Base-by-base conservation (phyloP, 176 grass and related monocot species). In the Luzula sylvatica region DNA sequence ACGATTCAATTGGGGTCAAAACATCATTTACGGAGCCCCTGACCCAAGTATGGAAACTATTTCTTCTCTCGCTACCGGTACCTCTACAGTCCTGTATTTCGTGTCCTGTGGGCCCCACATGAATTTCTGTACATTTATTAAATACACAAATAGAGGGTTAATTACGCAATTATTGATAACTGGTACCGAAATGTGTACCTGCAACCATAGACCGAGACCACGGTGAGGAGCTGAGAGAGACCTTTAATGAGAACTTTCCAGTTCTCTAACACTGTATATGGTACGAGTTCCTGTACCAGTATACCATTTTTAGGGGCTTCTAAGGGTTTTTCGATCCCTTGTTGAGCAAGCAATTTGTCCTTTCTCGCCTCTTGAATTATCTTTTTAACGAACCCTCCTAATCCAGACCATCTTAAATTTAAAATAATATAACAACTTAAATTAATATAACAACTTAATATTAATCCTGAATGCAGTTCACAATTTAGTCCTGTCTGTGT, bases 241-340 rank as follows among this genome's bases (percentile, higher is more conserved):
- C 81, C 85, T 83, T 64, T 77, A 39, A 96, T 86, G 17, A 89
- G 74, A 45, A 86, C 32, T 61, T 86, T 89, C 85, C 85, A 96
- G 44, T 86, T 67, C 39, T 86, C 65, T 58, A 96, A 73, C 18
- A 89, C 81, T 11, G 72, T 72, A 13, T 96, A 78, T 7, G 81
- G 92, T 50, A 96, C 55, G 55, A 90, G 84, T 71, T 89, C 90
- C 4, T 70, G 84, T 14, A 89, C 75, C 71, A 96, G 77, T 58
- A 89, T 74, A 1, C 84, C 90, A 3, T 96, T 96, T 57, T 89
- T 96, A 20, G 84, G 84, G 20, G 90, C 63, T 8, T 86, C 64
- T 48, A 96, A 84, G 38, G 73, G 73, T 30, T 77, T 96, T 58
- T 86, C 81, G 12, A 89, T 89, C 20, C 68, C 60, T 71, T 73